phyloP scores from a whole-genome alignment of 805 yeast species.

The Myxozyma vanderwaltii region DNA sequence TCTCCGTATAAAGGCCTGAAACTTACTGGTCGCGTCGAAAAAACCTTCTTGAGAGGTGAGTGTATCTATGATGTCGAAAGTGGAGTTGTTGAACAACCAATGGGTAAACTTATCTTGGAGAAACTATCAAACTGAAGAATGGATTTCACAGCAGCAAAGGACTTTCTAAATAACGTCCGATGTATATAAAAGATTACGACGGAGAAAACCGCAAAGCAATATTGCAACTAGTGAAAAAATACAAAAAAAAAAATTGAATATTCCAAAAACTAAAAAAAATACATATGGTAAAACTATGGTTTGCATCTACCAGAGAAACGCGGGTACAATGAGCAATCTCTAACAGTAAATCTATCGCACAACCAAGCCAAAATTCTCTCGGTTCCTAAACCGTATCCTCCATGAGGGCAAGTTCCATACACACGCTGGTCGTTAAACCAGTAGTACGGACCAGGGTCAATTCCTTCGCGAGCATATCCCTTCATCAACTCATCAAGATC shows the following conservation, averaged over 20 bases:
- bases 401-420: slow-evolving; percentile 98
- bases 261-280: background rate
- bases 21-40: slow-evolving; percentile 72
- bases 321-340: slow-evolving; percentile 97
- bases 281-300: slow-evolving; percentile 55
- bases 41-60: slow-evolving; percentile 74
- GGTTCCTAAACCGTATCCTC: slow-evolving; percentile 98
- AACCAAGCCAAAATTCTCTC: slow-evolving; percentile 98
- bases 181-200: no score
- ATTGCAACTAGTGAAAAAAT: background rate
- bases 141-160: no score
- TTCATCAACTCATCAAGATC: slow-evolving; percentile 78
- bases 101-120: slow-evolving; percentile 32
- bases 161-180: no score
- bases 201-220: no score
- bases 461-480: slow-evolving; percentile 91
- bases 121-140: background rate
- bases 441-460: slow-evolving; percentile 80
- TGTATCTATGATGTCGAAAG: slow-evolving; percentile 52
- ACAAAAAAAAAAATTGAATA: background rate
- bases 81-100: slow-evolving; percentile 29
- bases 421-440: slow-evolving; percentile 96
- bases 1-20: slow-evolving; percentile 80
- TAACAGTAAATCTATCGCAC: slow-evolving; percentile 95
- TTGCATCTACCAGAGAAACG: slow-evolving; percentile 97